Conservation (phyloP, 306 rosid genomes). For the Cicer bijugum region DNA sequence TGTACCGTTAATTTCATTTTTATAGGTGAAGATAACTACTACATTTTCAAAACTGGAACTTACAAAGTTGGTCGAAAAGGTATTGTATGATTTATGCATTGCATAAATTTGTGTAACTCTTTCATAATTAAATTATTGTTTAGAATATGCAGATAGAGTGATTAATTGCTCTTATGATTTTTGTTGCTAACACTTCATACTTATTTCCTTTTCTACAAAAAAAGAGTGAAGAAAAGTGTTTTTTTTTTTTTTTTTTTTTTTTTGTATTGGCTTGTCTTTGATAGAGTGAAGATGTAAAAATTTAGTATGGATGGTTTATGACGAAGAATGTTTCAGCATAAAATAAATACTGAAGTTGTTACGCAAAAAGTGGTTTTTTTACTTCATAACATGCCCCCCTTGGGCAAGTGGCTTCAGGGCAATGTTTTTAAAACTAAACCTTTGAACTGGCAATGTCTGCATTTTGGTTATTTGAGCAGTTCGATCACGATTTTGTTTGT, state of each 20-base stretch:
- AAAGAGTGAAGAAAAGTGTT: neutral
- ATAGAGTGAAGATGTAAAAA: conserved; percentile 37
- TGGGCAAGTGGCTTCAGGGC: neutral
- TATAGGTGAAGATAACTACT: conserved; percentile 78
- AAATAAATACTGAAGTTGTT: neutral
- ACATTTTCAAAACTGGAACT: conserved; percentile 68
- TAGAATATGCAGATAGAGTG: neutral
- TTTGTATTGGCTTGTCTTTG: neutral
- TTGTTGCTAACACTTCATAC: conserved; percentile 1
- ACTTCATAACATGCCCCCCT: neutral
- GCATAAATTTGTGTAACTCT: neutral
- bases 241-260: neutral
- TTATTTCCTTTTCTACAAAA: neutral
- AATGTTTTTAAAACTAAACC: neutral
- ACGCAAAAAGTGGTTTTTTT: neutral
- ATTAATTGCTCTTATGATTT: conserved; percentile 9
- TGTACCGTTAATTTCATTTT: neutral
- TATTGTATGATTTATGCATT: conserved; percentile 35
- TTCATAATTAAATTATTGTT: conserved; percentile 9
- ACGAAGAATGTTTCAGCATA: conserved; percentile 9
- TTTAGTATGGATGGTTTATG: conserved; percentile 23
- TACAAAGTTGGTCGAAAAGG: conserved; percentile 97
- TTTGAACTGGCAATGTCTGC: neutral
- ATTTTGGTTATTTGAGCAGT: neutral
- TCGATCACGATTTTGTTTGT: neutral